Evolutionary conservation across 2,329 filamentous ascomycete species (phyloP).

Genomic region (Pleochaeta shiraiana): DNA sequence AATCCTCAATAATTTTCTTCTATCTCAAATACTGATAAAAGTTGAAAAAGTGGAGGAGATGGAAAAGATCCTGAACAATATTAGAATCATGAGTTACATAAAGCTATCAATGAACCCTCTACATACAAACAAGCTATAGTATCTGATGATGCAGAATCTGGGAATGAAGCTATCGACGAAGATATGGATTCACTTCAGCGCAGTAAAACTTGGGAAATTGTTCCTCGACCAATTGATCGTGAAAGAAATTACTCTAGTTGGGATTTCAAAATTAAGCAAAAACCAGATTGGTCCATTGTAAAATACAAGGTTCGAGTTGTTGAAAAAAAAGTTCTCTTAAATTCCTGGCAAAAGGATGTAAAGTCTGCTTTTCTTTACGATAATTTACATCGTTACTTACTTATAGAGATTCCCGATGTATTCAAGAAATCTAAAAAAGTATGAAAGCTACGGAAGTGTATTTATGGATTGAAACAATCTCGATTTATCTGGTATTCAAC

Average conservation of each 20-base stretch:
- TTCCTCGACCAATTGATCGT: neutral
- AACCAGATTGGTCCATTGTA: neutral
- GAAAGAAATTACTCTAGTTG: neutral
- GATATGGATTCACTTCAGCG: conserved; percentile 3
- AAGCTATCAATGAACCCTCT: neutral
- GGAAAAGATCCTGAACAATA: neutral
- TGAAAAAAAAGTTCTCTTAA: neutral
- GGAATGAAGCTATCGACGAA: conserved; percentile 1
- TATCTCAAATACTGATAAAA: too few species aligned
- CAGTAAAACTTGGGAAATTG: neutral
- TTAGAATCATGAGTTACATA: neutral
- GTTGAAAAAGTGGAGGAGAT: neutral
- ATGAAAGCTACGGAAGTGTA: neutral
- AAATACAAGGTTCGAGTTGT: conserved; percentile 3
- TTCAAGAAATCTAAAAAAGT: too few species aligned
- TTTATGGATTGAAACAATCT: neutral
- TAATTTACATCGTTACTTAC: too few species aligned
- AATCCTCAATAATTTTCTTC: conserved; percentile 1
- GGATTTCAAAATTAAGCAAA: conserved; percentile 1
- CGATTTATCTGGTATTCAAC: neutral
- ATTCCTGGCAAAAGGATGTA: too few species aligned
- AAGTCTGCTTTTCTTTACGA: too few species aligned
- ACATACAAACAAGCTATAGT: neutral
- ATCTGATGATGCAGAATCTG: neutral
- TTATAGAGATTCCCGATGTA: too few species aligned